phyloP scores from a whole-genome alignment of 352 stramenopile species.

The Phytophthora pseudosyringae region DNA sequence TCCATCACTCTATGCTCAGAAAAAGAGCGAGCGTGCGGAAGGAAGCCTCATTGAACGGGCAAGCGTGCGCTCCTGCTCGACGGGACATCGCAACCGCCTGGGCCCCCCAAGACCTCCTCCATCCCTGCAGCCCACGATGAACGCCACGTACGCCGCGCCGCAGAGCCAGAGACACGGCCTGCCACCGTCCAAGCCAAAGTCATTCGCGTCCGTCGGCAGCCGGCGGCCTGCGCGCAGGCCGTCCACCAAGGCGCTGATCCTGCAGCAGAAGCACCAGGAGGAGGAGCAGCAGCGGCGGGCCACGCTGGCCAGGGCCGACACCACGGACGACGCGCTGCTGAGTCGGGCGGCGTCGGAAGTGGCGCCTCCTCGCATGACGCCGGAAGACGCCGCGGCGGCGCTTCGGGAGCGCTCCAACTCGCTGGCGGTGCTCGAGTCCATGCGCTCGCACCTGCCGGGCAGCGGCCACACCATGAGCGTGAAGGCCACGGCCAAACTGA shows the following conservation, averaged over 20 bases:
- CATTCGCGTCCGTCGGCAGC: conserved; percentile 22
- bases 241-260: conserved; percentile 59
- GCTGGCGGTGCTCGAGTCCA: conserved; percentile 48
- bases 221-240: conserved; percentile 31
- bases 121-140: conserved; percentile 22
- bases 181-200: conserved; percentile 15
- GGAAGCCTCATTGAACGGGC: background rate
- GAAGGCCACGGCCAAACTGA: conserved; percentile 63
- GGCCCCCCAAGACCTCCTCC: conserved; percentile 17
- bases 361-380: conserved; percentile 8
- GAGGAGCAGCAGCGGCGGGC: conserved; percentile 28
- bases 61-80: conserved; percentile 1
- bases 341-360: conserved; percentile 25
- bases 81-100: conserved; percentile 16
- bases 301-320: conserved; percentile 50
- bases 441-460: conserved; percentile 27
- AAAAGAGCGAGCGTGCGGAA: conserved; percentile 30
- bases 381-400: conserved; percentile 36
- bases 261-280: conserved; percentile 44
- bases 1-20: conserved; percentile 24
- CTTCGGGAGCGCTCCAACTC: conserved; percentile 69
- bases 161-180: conserved; percentile 2
- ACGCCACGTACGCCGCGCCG: conserved; percentile 17
- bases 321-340: conserved; percentile 44
- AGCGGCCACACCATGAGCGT: conserved; percentile 61